Base-by-base conservation (phyloP, 805 yeast species). In the Kockiozyma suomiensis region DNA sequence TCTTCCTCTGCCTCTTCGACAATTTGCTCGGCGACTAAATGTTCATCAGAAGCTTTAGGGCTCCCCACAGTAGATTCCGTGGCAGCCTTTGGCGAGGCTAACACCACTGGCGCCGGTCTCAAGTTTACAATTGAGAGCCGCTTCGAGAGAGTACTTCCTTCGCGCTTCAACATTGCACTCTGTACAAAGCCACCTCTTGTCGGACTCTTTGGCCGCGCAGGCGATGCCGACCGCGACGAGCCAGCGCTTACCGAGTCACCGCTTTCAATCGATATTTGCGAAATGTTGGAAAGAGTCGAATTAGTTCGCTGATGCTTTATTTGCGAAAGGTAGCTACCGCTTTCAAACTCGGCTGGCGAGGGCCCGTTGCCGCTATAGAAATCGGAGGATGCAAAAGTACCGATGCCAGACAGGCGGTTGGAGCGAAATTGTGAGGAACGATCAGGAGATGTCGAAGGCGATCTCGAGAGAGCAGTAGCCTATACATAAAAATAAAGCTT, bases 361-460 rank as follows among this genome's bases (percentile, higher is more conserved):
- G 57, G 50, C 6, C 54, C 35, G 19, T 33, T 26, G 32, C 47
- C 54, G 15, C 30, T 35, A 38, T 61, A 61, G 30, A 61, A 61
- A 28, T 61, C 65, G 8, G 65, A 61, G 23, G 65, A 61, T 3
- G 65, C 60, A 35, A 54, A 54, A 5, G 65, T 61, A 21, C 65
- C 65, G 43, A 61, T 50, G 5, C 62, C 62, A 21, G 65, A 61
- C 19, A 58, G 58, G 4, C 65, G 50, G 21, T 26, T 55, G 13
- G 63, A 50, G 13, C 63, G 37, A 46, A 61, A 61, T n/a, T 63
- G 65, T 2, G 62, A 58, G 8, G 54, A 3, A 19, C 54, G 55
- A 35, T 56, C 60, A 6, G 60, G 62, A n/a, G 64, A 61, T 4
- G 42, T 41, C 10, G 62, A 52, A 5, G 59, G 65, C 10, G 62